Conservation (phyloP, 2,329 filamentous ascomycete genomes). For the Hymenoscyphus scutula region DNA sequence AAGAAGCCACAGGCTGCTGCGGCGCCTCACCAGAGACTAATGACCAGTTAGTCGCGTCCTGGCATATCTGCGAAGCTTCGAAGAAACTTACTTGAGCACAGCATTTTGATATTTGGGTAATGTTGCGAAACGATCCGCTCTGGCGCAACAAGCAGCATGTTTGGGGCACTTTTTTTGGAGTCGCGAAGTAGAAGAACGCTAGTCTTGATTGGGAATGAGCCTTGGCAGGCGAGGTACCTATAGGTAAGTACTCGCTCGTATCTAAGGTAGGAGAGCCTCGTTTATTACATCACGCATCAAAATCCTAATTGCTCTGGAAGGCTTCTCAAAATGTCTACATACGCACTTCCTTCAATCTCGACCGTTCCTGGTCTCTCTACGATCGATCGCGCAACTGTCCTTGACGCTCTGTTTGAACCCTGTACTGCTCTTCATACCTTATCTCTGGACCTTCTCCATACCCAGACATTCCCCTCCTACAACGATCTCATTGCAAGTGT, state of each 20-base stretch:
- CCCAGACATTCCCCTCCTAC: constrained; percentile 64
- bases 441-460: constrained; percentile 64
- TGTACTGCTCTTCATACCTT: constrained; percentile 71
- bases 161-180: constrained; percentile 18
- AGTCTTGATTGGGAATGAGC: constrained; percentile 6
- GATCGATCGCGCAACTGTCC: constrained; percentile 52
- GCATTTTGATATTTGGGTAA: constrained; percentile 47
- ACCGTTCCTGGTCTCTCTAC: constrained; percentile 56
- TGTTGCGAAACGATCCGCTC: constrained; percentile 18
- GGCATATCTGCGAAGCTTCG: background rate
- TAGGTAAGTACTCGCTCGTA: no score
- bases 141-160: constrained; percentile 24
- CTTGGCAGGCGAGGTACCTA: background rate
- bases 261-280: background rate
- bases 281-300: constrained; percentile 3
- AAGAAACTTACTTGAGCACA: constrained; percentile 60
- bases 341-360: constrained; percentile 55
- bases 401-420: constrained; percentile 85
- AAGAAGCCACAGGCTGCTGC: constrained; percentile 89
- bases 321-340: constrained; percentile 27
- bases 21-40: constrained; percentile 94
- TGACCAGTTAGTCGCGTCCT: constrained; percentile 28
- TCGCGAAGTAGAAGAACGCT: constrained; percentile 5
- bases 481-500: constrained; percentile 65
- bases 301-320: background rate